Percentiles rank a stretch among this genome's conserved stretches.
Conservation (phyloP, 495 filamentous ascomycete species). For the Penicillium cataractarum region DNA sequence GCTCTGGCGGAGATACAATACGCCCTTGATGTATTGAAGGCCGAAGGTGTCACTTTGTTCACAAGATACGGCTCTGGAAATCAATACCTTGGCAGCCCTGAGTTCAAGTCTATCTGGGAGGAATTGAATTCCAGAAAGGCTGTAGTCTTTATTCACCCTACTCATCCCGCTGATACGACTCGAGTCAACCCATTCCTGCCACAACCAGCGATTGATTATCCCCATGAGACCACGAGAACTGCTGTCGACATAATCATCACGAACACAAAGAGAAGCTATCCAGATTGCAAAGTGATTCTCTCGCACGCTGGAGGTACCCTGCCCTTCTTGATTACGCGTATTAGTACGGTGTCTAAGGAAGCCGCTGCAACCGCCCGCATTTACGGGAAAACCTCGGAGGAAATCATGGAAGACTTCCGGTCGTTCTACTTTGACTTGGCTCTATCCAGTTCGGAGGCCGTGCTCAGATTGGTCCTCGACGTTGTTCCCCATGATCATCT, state of each 20-base stretch:
- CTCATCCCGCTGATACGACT: constrained; percentile 43
- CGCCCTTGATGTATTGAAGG: constrained; percentile 47
- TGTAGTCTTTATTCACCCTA: constrained; percentile 58
- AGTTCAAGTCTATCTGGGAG: constrained; percentile 49
- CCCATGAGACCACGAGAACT: constrained; percentile 56
- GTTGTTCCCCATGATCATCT: constrained; percentile 48
- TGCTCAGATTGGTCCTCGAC: constrained; percentile 44
- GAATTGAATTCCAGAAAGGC: constrained; percentile 44
- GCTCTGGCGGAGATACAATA: constrained; percentile 49
- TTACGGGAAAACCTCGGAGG: constrained; percentile 30
- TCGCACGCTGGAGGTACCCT: constrained; percentile 57
- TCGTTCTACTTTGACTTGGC: constrained; percentile 47
- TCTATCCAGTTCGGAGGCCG: constrained; percentile 34
- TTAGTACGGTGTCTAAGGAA: too few relatives aligned
- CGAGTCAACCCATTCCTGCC: constrained; percentile 41
- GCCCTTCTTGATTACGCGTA: constrained; percentile 24
- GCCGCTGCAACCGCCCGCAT: constrained; percentile 25
- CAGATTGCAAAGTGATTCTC: constrained; percentile 54
- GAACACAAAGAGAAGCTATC: constrained; percentile 33
- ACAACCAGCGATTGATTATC: constrained; percentile 55
- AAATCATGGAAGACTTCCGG: constrained; percentile 39
- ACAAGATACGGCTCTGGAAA: constrained; percentile 53
- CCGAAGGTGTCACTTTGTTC: constrained; percentile 55
- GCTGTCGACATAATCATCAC: constrained; percentile 52
- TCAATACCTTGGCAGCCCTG: constrained; percentile 53